Evolutionary conservation across 129 eudicot genomes (phyloP), one percentile per base, ranked within the genome.

Genomic region (Heracleum sosnowskyi): DNA sequence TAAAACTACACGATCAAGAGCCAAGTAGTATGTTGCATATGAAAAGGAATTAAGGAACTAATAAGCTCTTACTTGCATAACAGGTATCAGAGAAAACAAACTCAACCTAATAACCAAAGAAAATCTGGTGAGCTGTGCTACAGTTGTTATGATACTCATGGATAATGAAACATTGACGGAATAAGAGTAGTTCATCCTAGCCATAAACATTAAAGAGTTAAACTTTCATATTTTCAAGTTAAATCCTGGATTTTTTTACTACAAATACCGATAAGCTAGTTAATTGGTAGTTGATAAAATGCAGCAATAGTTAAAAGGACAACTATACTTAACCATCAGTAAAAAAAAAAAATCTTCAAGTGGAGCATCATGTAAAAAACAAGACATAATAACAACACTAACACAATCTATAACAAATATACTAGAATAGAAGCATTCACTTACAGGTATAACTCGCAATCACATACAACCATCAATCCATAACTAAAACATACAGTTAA

Each of bases 361-460:
- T 53, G 11, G 7, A 53, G 1, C 28, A 53, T 60, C 34, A 60
- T 26, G 26, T 55, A 55, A 7, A 4, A 7, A n/a, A 24, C 0
- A n/a, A 22, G 2, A 57, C 57, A 49, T 57, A 57, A 24, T 57
- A 24, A 31, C 64, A n/a, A 60, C 33, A 60, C 33, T 26, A 60
- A 60, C 1, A 24, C 13, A 53, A 3, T 57, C 31, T 57, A 57
- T 57, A 9, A 60, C 33, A 33, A 66, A 66, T 31, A 29, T 31
- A 31, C 39, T 33, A 1, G 28, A 66, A 26, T 44, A 74, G 57
- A 74, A 44, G 60, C 77, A 74, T 7, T 74, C 55, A 73, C 18
- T 73, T 73, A 73, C 60, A 73, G 41, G 51, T 72, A 73, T 44
- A 73, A 73, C 60, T 73, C 13, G 4, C 24, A 31, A 66, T 66